These are phyloP conservation scores for Cercospora janseana DNA, from an alignment of 2,329 filamentous ascomycete genomes.

Conservation along the genomic window DNA sequence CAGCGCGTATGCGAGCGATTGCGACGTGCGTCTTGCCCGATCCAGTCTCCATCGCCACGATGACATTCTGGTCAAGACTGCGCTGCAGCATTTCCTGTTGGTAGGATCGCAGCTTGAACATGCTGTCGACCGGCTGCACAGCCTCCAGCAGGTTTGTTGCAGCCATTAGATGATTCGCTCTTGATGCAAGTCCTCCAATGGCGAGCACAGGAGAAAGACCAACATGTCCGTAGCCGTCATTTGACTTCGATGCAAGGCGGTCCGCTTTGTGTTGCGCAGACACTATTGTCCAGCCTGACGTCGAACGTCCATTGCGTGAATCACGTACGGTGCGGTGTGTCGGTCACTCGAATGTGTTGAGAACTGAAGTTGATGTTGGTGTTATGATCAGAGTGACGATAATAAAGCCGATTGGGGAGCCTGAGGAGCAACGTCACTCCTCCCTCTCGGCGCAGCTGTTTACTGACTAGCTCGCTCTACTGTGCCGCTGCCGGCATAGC, in stretches of 20 bases:
- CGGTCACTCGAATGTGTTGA: neutral
- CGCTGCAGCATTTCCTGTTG: slow-evolving; percentile 52
- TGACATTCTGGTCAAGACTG: slow-evolving; percentile 46
- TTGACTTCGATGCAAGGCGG: neutral
- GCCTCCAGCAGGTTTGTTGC: too few relatives aligned
- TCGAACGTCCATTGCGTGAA: neutral
- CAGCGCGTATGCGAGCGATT: slow-evolving; percentile 44
- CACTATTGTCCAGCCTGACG: neutral
- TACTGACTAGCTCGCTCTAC: too few relatives aligned
- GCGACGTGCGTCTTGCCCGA: slow-evolving; percentile 51
- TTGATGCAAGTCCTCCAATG: neutral
- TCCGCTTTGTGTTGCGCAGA: too few relatives aligned
- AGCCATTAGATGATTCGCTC: too few relatives aligned
- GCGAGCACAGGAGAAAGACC: neutral
- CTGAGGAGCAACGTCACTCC: too few relatives aligned
- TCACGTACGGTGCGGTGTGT: neutral
- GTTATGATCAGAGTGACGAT: too few relatives aligned
- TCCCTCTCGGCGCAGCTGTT: too few relatives aligned
- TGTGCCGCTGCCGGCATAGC: too few relatives aligned
- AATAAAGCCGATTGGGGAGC: too few relatives aligned
- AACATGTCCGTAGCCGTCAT: neutral
- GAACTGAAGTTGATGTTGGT: neutral
- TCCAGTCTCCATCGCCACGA: slow-evolving; percentile 52
- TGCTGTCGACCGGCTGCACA: too few relatives aligned
- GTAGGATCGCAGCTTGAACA: slow-evolving; percentile 42